A percentile compares a stretch with the other conserved stretches of the same genome.
Evolutionary conservation across 176 grass and related monocot species (phyloP).

Genomic region (Thalia dealbata): DNA sequence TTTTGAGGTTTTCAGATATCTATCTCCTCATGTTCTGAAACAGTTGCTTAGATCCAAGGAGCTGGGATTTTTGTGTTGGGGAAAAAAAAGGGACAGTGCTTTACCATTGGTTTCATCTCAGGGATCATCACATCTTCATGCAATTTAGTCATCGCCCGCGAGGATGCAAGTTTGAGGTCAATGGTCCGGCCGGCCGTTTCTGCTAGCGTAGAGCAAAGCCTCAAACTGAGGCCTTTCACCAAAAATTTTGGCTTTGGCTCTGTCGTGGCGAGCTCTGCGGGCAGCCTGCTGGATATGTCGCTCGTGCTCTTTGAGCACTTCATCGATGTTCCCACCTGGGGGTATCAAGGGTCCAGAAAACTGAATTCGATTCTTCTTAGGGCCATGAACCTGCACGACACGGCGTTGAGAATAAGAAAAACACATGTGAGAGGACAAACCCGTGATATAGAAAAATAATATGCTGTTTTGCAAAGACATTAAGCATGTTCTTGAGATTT

Average conservation of each 20-base stretch:
- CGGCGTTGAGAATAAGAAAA: too few relatives aligned
- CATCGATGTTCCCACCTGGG: conserved; percentile 76
- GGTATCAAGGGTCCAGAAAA: conserved; percentile 93
- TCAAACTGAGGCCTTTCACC: conserved; percentile 64
- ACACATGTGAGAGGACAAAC: background rate
- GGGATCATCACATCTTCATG: background rate
- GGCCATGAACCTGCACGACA: conserved; percentile 49
- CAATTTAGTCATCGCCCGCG: background rate
- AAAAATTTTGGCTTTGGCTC: conserved; percentile 50
- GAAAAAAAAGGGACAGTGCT: background rate
- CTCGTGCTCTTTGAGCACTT: conserved; percentile 88
- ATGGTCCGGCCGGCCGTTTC: conserved; percentile 45
- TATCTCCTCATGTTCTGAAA: background rate
- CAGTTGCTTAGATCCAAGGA: background rate
- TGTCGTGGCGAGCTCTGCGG: conserved; percentile 64
- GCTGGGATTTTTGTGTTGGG: background rate
- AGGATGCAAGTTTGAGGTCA: background rate
- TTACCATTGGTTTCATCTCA: background rate
- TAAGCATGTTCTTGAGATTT: background rate
- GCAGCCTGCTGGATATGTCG: conserved; percentile 77
- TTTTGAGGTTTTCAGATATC: background rate
- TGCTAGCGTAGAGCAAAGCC: conserved; percentile 33
- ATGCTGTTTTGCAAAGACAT: background rate
- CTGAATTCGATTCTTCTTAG: conserved; percentile 90
- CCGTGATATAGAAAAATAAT: background rate